Evolutionary conservation across 1,139 yeast species (phyloP), one percentile per base, ranked within the genome.

Genomic region (Diutina siamensis): DNA sequence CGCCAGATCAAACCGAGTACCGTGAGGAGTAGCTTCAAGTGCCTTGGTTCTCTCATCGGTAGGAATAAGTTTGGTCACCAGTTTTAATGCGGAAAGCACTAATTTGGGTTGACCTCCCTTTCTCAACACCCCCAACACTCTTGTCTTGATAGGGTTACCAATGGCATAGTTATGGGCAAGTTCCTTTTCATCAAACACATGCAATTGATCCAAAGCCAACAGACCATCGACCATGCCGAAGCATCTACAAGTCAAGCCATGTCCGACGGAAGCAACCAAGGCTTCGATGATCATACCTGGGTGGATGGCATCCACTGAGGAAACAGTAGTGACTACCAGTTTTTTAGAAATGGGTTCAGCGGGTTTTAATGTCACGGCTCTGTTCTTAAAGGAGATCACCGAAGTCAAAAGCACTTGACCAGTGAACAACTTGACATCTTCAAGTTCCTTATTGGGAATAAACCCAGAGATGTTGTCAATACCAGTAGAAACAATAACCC

Each of bases 281-380:
- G 89, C 85, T 51, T 85, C 87, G 4, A 89, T 87, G 18, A 82
- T 58, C 51, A 80, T 74, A 55, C 98, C 98, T 1, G 98, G 95
- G 41, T 83, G 74, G 34, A 89, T 72, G 3, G 95, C 76, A 53
- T 85, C 94, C 21, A 86, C 67, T 4, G 92, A 77, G 1, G 85
- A 69, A 33, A 85, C 78, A 4, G 82, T 64, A 13, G 78, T 56
- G 8, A 82, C 64, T 19, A 71, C 58, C 22, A 25, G 31, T 4
- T 38, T 38, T 32, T 38, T 38, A 4, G 2, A 7, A 12, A 25
- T 25, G 21, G 31, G n/a, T 10, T 38, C 31, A 52, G 48, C 41
- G 63, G 50, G 55, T 44, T 19, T 53, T 59, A 28, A 53, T 18
- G 17, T 55, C 57, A 34, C 34, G 60, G 44, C 35, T 53, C 55